Base-by-base conservation (phyloP, 2,329 filamentous ascomycete species). In the Fusarium secorum region DNA sequence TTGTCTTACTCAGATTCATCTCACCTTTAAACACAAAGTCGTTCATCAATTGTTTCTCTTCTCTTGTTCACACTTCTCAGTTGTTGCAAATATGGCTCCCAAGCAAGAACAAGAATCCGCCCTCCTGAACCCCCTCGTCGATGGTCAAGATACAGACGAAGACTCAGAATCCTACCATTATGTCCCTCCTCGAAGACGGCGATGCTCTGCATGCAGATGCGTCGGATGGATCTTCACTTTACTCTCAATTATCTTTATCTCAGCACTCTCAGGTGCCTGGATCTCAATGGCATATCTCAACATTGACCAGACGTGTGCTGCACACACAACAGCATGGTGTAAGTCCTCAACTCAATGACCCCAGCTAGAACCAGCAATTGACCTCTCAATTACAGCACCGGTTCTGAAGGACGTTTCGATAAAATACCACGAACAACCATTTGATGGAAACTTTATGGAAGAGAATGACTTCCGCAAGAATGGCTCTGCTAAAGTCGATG, bases 391-490 rank as follows among this genome's bases (percentile, higher is more conserved):
- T 9, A 18, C 22, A 81, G 79, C 80, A 17, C 79, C 82, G 4
- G 54, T 83, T 4, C 66, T 83, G 0, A 70, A 74, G 7, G 76
- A 81, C 15, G 76, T 83, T 8, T 46, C 68, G 18, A 73, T 82
- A 41, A 72, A 71, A 18, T 82, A 83, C 57, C 30, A 60, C 4
- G 52, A 62, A 18, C 75, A 82, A 54, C 70, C 70, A 4, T 90
- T 89, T 76, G 88, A 90, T 66, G 88, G 88, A 0, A 85, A 85
- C 0, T 86, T 90, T 24, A 72, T 89, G 59, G 79, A 86, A 1
- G 84, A 88, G 69, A 85, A 85, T 30, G 77, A 86, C 20, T 90
- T 86, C 73, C 84, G 88, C 4, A 80, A 83, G 62, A 75, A 81
- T 17, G 85, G 82, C 3, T 81, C 84, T 0, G 83, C 85, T 0